Evolutionary conservation across 257 asterid genomes (phyloP).

Genomic region (Verbascum thapsus): DNA sequence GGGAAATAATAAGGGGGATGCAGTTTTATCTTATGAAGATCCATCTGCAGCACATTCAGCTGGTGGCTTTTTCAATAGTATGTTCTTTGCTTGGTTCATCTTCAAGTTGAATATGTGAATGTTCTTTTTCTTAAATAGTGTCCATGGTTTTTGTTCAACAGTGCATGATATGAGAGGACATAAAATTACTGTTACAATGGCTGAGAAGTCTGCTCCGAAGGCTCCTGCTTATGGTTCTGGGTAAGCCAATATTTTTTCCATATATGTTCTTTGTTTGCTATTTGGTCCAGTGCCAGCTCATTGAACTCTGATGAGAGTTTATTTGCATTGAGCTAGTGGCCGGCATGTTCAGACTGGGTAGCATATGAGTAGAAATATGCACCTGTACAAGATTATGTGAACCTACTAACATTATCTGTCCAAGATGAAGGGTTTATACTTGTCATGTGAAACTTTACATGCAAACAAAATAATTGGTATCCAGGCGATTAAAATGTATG

Average conservation of each 20-base stretch:
- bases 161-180: constrained; percentile 83
- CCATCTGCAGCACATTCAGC: constrained; percentile 99
- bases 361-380: background rate
- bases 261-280: background rate
- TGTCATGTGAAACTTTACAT: background rate
- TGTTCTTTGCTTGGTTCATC: constrained; percentile 18
- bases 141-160: constrained; percentile 32
- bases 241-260: constrained; percentile 40
- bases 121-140: background rate
- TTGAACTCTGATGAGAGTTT: background rate
- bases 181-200: constrained; percentile 86
- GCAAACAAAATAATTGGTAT: background rate
- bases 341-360: background rate
- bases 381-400: background rate
- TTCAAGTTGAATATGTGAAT: constrained; percentile 14
- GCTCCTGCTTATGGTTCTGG: constrained; percentile 78
- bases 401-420: background rate
- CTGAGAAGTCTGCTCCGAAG: constrained; percentile 97
- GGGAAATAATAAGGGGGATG: constrained; percentile 98
- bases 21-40: constrained; percentile 92
- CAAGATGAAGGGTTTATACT: background rate
- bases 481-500: background rate
- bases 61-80: constrained; percentile 94
- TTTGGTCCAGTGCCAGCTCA: background rate
- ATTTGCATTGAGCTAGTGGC: background rate